Evolutionary conservation across 805 yeast genomes (phyloP).

Genomic region (Starmerella bombi): DNA sequence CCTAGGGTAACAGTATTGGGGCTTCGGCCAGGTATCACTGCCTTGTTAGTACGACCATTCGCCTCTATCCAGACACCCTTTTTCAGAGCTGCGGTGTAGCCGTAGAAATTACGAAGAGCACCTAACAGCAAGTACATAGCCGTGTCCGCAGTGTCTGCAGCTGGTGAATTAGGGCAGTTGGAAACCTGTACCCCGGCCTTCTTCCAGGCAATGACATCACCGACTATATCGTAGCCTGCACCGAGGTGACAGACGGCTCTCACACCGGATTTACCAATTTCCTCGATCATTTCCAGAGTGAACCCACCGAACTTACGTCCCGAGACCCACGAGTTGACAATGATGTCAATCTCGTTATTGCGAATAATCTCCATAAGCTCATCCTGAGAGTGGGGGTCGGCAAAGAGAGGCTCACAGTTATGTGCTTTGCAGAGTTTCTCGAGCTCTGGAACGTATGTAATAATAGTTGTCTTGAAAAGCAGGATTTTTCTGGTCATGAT

Average conservation of each 20-base stretch:
- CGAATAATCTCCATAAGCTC: constrained; percentile 14
- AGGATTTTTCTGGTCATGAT: constrained; percentile 6
- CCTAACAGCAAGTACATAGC: constrained; percentile 38
- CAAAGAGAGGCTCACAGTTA: constrained; percentile 10
- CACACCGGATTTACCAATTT: constrained; percentile 17
- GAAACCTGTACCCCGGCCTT: constrained; percentile 35
- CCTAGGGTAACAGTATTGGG: constrained; percentile 41
- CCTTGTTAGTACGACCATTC: constrained; percentile 20
- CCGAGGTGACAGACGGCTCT: constrained; percentile 37
- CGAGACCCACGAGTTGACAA: constrained; percentile 19
- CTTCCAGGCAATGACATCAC: constrained; percentile 34
- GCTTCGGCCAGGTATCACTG: constrained; percentile 33
- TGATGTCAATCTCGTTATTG: constrained; percentile 15
- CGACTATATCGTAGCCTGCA: constrained; percentile 47
- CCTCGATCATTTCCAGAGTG: constrained; percentile 15
- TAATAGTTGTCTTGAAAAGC: constrained; percentile 7
- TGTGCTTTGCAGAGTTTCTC: constrained; percentile 6
- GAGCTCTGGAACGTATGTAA: constrained; percentile 1
- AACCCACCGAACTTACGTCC: constrained; percentile 18
- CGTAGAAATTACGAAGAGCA: constrained; percentile 36
- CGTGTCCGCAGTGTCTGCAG: constrained; percentile 44
- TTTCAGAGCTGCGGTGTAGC: constrained; percentile 32
- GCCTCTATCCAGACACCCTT: constrained; percentile 35
- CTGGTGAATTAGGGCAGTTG: constrained; percentile 42
- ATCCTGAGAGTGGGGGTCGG: constrained; percentile 12